phyloP scores from a whole-genome alignment of 129 eudicot genomes.

The Gnaphalium uliginosum region DNA sequence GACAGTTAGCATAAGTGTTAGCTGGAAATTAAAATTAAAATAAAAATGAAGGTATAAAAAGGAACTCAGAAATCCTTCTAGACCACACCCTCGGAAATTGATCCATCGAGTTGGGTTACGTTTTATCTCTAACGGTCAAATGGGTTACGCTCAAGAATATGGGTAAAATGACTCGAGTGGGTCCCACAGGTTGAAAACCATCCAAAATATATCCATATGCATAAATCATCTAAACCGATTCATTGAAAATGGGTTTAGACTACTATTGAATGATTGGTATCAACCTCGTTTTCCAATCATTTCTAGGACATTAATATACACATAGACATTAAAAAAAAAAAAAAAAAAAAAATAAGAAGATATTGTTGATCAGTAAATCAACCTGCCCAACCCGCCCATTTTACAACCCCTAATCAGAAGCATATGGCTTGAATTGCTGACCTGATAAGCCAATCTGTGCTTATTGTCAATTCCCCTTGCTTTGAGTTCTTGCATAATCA shows the following conservation, averaged over 20 bases:
- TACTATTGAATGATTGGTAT: background rate
- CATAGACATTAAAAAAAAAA: background rate
- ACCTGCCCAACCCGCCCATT: background rate
- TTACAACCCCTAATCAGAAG: background rate
- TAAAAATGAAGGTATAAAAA: background rate
- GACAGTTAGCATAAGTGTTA: background rate
- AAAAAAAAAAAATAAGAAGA: too few species aligned
- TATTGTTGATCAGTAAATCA: background rate
- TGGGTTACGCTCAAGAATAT: background rate
- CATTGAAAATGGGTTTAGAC: background rate
- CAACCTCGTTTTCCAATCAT: background rate
- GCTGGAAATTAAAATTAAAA: background rate
- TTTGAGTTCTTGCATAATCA: slow-evolving; percentile 84
- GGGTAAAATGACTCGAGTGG: background rate
- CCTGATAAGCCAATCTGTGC: slow-evolving; percentile 87
- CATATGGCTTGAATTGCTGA: slow-evolving; percentile 14
- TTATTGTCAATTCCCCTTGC: slow-evolving; percentile 63
- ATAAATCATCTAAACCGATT: background rate
- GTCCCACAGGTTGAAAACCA: background rate
- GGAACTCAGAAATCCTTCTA: background rate
- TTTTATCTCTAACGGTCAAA: too few species aligned
- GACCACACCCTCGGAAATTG: background rate
- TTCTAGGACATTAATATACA: background rate
- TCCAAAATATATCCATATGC: background rate
- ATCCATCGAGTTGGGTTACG: background rate